Conservation (phyloP, 139 green algal genomes). For the Asterochloris sp. region DNA sequence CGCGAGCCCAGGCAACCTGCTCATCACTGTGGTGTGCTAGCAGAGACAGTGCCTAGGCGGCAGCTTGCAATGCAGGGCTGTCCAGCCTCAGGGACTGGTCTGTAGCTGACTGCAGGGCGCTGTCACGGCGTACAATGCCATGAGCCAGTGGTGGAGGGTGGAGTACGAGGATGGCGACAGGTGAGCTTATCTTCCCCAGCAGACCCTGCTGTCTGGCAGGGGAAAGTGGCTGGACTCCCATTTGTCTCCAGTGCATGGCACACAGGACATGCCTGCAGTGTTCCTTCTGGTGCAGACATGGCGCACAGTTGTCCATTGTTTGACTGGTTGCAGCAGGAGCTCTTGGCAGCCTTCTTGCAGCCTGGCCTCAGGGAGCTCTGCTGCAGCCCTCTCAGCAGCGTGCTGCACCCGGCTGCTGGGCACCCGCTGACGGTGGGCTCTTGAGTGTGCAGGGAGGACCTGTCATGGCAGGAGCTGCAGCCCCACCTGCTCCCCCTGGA, state of each 20-base stretch:
- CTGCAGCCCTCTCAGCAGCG: neutral
- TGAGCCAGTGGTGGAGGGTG: conserved; percentile 1
- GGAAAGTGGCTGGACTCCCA: neutral
- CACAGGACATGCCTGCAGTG: neutral
- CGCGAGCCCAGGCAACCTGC: neutral
- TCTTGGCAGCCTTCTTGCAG: neutral
- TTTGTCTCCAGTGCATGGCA: neutral
- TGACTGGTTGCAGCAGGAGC: neutral
- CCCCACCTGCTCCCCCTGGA: neutral
- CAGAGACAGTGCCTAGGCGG: neutral
- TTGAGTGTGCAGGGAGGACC: neutral
- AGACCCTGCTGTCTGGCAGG: neutral
- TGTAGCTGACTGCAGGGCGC: neutral
- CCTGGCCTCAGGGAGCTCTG: neutral
- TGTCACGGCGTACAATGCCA: neutral
- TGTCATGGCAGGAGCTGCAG: conserved; percentile 15
- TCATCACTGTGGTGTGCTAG: neutral
- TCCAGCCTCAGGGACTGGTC: neutral
- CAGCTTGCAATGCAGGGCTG: neutral
- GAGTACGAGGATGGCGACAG: conserved; percentile 16
- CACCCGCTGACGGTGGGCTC: neutral
- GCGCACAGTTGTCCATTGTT: neutral
- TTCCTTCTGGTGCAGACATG: neutral
- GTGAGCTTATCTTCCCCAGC: neutral
- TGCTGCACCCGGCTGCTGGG: neutral